Percentiles rank a stretch among this genome's conserved stretches.
Conservation (phyloP, 192 early-diverging fungal species). For the Oehlia diaphana region DNA sequence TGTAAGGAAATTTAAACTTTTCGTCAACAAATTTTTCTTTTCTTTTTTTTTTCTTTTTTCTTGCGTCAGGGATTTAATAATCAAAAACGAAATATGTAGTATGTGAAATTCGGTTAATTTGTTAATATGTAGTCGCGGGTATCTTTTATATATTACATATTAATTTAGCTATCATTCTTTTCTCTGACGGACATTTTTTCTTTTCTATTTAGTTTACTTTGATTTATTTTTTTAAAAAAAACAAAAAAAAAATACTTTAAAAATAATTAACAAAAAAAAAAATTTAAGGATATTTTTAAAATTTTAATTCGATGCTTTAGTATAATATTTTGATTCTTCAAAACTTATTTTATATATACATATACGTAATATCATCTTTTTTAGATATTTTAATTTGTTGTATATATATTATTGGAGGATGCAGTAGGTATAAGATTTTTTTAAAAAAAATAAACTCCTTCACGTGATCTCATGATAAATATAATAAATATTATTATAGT, state of each 20-base stretch:
- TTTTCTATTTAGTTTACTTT: background rate
- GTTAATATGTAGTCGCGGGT: background rate
- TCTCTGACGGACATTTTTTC: background rate
- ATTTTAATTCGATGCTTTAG: too few relatives aligned
- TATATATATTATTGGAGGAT: too few relatives aligned
- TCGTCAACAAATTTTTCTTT: background rate
- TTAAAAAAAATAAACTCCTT: too few relatives aligned
- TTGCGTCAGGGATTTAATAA: background rate
- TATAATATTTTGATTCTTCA: too few relatives aligned
- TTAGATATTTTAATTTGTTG: too few relatives aligned
- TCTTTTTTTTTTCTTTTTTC: background rate
- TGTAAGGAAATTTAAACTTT: background rate
- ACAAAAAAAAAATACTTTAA: background rate
- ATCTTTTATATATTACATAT: background rate
- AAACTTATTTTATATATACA: too few relatives aligned
- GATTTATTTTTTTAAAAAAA: background rate
- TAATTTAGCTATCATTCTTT: background rate
- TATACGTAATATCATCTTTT: too few relatives aligned
- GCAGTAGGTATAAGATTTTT: too few relatives aligned
- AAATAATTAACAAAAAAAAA: background rate
- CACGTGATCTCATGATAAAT: too few relatives aligned
- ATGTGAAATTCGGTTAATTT: background rate
- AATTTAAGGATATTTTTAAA: too few relatives aligned
- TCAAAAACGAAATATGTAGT: background rate
- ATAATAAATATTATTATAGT: too few relatives aligned